Evolutionary conservation across 805 yeast genomes (phyloP), one percentile per base, ranked within the genome.

Genomic region (Saccharomycopsis sp.): DNA sequence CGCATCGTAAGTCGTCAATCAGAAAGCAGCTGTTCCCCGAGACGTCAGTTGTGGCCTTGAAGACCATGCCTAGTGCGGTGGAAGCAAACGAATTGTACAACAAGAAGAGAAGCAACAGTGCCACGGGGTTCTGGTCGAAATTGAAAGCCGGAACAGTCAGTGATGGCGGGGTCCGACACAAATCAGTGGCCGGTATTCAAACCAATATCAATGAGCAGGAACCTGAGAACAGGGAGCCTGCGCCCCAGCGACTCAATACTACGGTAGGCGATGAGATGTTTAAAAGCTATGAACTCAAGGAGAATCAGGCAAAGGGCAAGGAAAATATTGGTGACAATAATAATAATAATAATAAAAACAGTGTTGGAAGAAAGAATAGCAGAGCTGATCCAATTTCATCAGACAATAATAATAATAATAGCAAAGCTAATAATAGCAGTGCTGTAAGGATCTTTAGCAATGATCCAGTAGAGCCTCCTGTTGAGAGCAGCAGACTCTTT

Each of bases 401-500:
- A 47, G 42, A 14, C 5, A 55, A 12, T 24, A 50, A 34, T 19
- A 49, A 1, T 52, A 23, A 20, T 5, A 50, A 15, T 52, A 55
- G n/a, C n/a, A n/a, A n/a, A n/a, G n/a, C n/a, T n/a, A 44, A 17
- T 12, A 19, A 35, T 38, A 24, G 47, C 49, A 29, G 38, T 29
- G 38, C 9, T 29, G 9, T 12, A 29, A 12, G 38, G 12, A 29
- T 12, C 38, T 29, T n/a, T n/a, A n/a, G n/a, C n/a, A n/a, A n/a
- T n/a, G n/a, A n/a, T n/a, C n/a, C 38, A 29, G 38, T 7, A 12
- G 38, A 29, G 12, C 9, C 14, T n/a, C 15, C 23, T n/a, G 47
- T 20, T 34, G 53, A 3, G 23, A 57, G 22, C 58, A 51, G 23
- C 56, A 38, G 50, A 62, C 56, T 14, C 17, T 34, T 17, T n/a